These are phyloP conservation scores for Perkinsus marinus DNA, from an alignment of 169 alveolate species.

Conservation along the genomic window DNA sequence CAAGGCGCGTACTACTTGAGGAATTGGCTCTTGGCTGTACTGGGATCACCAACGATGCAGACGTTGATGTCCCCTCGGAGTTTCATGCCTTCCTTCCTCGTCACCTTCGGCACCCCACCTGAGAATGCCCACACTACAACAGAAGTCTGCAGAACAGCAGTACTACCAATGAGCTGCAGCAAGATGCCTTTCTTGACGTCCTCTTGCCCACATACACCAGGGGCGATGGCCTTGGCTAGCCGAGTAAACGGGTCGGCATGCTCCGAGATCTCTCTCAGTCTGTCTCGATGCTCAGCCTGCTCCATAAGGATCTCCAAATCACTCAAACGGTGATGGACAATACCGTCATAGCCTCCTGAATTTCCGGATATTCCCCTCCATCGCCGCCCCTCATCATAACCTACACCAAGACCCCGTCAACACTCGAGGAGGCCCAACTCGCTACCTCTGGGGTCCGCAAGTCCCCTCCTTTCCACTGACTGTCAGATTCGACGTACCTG, in stretches of 20 bases:
- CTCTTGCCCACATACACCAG: constrained; percentile 38
- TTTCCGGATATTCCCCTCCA: neutral
- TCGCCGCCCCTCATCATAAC: neutral
- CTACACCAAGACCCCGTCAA: neutral
- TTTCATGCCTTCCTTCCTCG: constrained; percentile 9
- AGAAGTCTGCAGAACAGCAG: neutral
- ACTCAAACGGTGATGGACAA: neutral
- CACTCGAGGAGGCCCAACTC: neutral
- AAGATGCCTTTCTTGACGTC: constrained; percentile 67
- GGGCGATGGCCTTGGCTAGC: neutral
- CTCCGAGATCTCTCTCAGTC: neutral
- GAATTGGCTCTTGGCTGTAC: constrained; percentile 92
- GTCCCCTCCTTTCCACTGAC: neutral
- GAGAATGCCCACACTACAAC: neutral
- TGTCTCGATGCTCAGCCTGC: neutral
- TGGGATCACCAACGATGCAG: constrained; percentile 95
- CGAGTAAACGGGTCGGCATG: neutral
- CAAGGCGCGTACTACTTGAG: too few relatives aligned
- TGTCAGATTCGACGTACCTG: neutral
- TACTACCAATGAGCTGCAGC: constrained; percentile 40
- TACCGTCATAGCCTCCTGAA: neutral
- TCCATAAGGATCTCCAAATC: neutral
- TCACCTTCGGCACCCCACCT: neutral
- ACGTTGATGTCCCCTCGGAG: constrained; percentile 89
- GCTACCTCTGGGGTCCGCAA: neutral